Evolutionary conservation across 73 alveolate genomes (phyloP), one percentile per base, ranked within the genome.

Genomic region (Blepharisma stoltei): DNA sequence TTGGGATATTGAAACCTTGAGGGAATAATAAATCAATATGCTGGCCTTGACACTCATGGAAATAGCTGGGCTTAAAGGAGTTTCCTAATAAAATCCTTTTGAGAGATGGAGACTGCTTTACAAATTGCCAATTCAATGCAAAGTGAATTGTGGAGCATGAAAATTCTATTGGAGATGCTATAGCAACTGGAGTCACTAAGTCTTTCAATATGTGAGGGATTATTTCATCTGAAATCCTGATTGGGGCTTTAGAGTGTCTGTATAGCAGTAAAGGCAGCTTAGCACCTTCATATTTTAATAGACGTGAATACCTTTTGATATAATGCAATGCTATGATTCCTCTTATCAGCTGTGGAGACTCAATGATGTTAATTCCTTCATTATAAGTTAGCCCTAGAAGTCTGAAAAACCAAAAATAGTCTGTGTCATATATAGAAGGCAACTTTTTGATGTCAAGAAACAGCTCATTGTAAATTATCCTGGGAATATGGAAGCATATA

Each of bases 1-100:
- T 99, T 97, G 38, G 92, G 90, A 68, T 90, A 87, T 27, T 95
- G 95, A 46, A 90, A 83, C 82, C 96, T 95, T 88, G 49, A 9
- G 37, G 73, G 73, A 14, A 14, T 60, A 18, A 47, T n/a, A 60
- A 20, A 2, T 60, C 73, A 25, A 20, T 8, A 14, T 8, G 14
- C 2, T 60, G 73, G 73, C 73, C 73, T 60, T n/a, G 18, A 38
- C 46, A 8, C 23, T 60, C 73, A 18, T 8, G 0, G 46, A 60
- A 60, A 60, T 60, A 25, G 5, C 46, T 38, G 14, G 73, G 73
- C 23, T 60, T 60, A 38, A 60, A 60, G 18, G 14, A 38, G 46
- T 14, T 20, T 9, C 73, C 73, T 18, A 60, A 38, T 14, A 60
- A 9, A 38, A 60, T 25, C 23, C 23, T 60, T 5, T 60, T 60